Percentiles rank a stretch among this genome's conserved stretches.
phyloP scores from a whole-genome alignment of 495 filamentous ascomycete species.

The Achaetomiella virescens region DNA sequence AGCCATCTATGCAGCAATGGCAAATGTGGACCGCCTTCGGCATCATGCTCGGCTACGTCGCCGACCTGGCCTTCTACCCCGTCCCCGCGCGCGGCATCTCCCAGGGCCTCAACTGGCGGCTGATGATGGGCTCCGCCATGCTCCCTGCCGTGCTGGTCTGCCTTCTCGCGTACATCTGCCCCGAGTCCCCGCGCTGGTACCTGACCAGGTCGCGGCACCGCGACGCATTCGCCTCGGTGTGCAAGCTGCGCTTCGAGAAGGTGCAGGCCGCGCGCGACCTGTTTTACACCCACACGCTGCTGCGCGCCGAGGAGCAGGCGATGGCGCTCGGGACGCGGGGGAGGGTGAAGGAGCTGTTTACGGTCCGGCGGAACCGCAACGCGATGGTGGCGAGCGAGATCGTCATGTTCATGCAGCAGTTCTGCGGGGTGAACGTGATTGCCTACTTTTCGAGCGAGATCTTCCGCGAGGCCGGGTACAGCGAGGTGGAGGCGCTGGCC shows the following conservation, averaged over 20 bases:
- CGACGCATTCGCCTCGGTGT: slow-evolving; percentile 58
- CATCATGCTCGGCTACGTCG: slow-evolving; percentile 63
- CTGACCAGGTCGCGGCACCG: slow-evolving; percentile 56
- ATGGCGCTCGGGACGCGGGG: slow-evolving; percentile 35
- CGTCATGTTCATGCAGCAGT: slow-evolving; percentile 76
- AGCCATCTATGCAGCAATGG: slow-evolving; percentile 12
- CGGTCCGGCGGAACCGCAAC: slow-evolving; percentile 51
- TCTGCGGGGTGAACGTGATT: slow-evolving; percentile 81
- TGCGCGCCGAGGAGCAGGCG: slow-evolving; percentile 37
- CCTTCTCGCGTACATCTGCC: slow-evolving; percentile 62
- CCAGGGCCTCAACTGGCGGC: slow-evolving; percentile 59
- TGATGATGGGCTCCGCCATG: slow-evolving; percentile 71
- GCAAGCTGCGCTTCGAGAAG: slow-evolving; percentile 54
- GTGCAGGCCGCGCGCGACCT: slow-evolving; percentile 72
- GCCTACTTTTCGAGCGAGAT: slow-evolving; percentile 40
- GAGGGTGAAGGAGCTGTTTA: slow-evolving; percentile 51
- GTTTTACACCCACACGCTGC: slow-evolving; percentile 62
- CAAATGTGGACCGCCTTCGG: slow-evolving; percentile 80
- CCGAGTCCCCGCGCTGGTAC: slow-evolving; percentile 61
- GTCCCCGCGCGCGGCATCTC: slow-evolving; percentile 44
- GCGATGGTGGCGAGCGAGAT: slow-evolving; percentile 54
- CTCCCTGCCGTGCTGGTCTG: slow-evolving; percentile 65
- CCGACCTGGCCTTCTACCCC: slow-evolving; percentile 60
- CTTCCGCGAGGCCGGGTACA: slow-evolving; percentile 51
- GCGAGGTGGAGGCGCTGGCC: slow-evolving; percentile 53